phyloP scores from a whole-genome alignment of 768 basidiomycete genomes.

The Lentinula lateritia region DNA sequence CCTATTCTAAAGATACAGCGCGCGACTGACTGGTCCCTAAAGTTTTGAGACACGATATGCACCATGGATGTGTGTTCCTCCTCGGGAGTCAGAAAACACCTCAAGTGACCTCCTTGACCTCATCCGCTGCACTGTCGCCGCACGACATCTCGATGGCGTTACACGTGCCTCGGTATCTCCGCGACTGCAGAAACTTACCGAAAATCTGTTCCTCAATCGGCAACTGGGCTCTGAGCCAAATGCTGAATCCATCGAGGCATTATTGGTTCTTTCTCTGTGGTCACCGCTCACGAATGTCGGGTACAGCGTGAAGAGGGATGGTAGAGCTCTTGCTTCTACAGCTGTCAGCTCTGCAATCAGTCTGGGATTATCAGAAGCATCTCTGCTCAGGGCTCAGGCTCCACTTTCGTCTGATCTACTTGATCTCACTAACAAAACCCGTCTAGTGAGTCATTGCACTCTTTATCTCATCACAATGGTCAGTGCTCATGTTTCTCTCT shows the following conservation, averaged over 20 bases:
- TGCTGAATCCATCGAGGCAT: constrained; percentile 30
- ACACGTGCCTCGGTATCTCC: constrained; percentile 26
- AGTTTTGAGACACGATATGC: constrained; percentile 35
- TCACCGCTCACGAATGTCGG: constrained; percentile 29
- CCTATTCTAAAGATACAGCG: background rate
- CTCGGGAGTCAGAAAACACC: constrained; percentile 17
- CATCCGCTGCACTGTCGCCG: constrained; percentile 36
- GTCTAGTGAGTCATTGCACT: constrained; percentile 23
- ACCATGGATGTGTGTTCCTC: constrained; percentile 36
- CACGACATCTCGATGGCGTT: constrained; percentile 29
- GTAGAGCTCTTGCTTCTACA: constrained; percentile 30
- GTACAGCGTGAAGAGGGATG: constrained; percentile 22
- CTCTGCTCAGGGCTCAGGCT: constrained; percentile 22
- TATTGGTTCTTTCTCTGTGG: constrained; percentile 34
- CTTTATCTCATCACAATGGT: background rate
- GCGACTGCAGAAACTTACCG: constrained; percentile 29
- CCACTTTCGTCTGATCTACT: constrained; percentile 19
- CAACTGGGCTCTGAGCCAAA: constrained; percentile 29
- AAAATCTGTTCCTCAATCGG: constrained; percentile 31
- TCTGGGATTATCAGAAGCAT: constrained; percentile 31
- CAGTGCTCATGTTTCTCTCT: constrained; percentile 6
- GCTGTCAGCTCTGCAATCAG: constrained; percentile 45
- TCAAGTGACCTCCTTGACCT: constrained; percentile 26
- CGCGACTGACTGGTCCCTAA: background rate
- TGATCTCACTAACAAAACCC: constrained; percentile 30